A percentile compares a stretch with the other conserved stretches of the same genome.
These are phyloP conservation scores for Exophiala oligosperma DNA, from an alignment of 2,329 filamentous ascomycete genomes.

Conservation along the genomic window DNA sequence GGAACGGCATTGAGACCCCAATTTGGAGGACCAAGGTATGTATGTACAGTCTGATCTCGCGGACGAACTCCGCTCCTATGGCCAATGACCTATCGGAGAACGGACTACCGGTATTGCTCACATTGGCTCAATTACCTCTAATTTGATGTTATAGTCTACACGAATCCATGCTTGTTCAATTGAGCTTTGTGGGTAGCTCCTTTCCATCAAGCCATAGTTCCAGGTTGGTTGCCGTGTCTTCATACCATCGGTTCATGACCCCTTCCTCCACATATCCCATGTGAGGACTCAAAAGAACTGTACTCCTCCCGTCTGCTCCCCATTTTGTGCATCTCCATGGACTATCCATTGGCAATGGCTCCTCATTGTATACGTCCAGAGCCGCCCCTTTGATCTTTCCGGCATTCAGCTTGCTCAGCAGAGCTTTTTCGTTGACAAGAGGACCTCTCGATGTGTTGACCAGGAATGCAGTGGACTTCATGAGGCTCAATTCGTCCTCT, in stretches of 20 bases:
- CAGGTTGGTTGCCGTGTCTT: conserved; percentile 67
- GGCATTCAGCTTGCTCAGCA: conserved; percentile 57
- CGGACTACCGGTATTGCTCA: no score
- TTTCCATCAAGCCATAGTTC: conserved; percentile 62
- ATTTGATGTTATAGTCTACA: no score
- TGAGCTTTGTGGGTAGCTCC: conserved; percentile 37
- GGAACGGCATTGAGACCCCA: no score
- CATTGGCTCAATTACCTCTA: no score
- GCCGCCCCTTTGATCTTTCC: conserved; percentile 65
- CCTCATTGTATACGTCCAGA: conserved; percentile 69
- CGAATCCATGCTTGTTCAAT: neutral
- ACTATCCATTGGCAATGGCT: conserved; percentile 65
- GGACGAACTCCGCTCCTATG: neutral
- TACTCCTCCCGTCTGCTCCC: conserved; percentile 64
- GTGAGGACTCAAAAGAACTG: conserved; percentile 72
- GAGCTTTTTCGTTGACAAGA: conserved; percentile 62
- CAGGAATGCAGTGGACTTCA: conserved; percentile 65
- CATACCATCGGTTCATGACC: conserved; percentile 66
- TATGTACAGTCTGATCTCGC: no score
- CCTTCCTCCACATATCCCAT: conserved; percentile 76
- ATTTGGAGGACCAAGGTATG: no score
- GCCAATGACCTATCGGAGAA: no score
- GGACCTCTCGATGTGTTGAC: conserved; percentile 70
- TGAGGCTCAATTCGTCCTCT: conserved; percentile 57
- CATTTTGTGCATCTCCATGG: conserved; percentile 64